A percentile compares a stretch with the other conserved stretches of the same genome.
phyloP scores from a whole-genome alignment of 441 rosid species.

The California macrophylla region DNA sequence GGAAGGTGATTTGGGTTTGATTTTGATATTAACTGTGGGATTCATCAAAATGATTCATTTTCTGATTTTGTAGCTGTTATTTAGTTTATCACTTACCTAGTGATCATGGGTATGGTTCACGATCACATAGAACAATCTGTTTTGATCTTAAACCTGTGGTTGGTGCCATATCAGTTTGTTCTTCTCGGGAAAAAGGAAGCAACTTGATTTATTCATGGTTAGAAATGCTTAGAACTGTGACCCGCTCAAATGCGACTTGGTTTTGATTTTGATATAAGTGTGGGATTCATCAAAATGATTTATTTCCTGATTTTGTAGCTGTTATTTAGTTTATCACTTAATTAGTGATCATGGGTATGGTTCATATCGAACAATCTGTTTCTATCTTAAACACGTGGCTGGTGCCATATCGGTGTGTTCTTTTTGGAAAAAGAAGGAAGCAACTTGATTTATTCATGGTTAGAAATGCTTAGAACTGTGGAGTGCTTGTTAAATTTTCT shows the following conservation, averaged over 20 bases:
- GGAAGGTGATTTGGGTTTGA: conserved; percentile 38
- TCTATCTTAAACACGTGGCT: background rate
- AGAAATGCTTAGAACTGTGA: background rate
- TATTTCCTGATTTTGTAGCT: background rate
- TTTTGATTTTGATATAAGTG: background rate
- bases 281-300: background rate
- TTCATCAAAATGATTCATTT: background rate
- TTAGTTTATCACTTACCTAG: background rate
- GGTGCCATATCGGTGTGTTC: background rate
- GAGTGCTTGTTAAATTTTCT: background rate
- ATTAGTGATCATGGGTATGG: background rate
- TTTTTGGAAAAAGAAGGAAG: background rate
- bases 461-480: background rate
- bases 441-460: background rate
- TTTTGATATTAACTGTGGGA: background rate
- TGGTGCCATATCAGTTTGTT: background rate
- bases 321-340: background rate
- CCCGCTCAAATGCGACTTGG: too few relatives aligned
- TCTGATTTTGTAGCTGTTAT: background rate
- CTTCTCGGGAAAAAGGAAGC: background rate
- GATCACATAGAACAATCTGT: background rate
- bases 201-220: background rate
- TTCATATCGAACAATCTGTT: background rate
- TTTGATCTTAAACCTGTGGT: background rate
- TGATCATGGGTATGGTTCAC: background rate